Conservation (phyloP, 75 land plant species). For the Azolla pinnata region DNA sequence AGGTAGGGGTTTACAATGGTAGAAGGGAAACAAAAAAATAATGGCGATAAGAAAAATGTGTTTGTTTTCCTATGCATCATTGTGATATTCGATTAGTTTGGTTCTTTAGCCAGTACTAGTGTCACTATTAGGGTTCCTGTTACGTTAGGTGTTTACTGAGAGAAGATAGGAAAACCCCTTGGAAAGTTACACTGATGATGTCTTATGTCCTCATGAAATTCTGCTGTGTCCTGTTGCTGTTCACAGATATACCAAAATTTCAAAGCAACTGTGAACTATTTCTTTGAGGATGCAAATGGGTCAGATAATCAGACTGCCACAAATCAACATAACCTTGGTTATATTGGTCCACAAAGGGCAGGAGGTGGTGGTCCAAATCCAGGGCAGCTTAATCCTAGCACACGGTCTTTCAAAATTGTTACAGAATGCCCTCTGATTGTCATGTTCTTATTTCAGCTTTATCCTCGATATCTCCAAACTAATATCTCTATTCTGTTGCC, state of each 20-base stretch:
- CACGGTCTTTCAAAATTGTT: conserved; percentile 89
- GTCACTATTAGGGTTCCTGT: no score
- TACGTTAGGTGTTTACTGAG: no score
- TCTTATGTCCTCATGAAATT: no score
- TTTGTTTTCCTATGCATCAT: no score
- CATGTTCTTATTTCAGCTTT: conserved; percentile 93
- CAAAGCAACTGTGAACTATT: conserved; percentile 61
- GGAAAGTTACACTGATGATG: no score
- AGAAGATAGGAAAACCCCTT: no score
- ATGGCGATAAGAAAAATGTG: no score
- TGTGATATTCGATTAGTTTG: no score
- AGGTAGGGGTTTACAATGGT: no score
- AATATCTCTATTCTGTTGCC: conserved; percentile 88
- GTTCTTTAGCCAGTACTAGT: no score
- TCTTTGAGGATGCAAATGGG: conserved; percentile 55
- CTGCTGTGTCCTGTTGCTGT: no score
- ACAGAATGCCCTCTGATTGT: conserved; percentile 97
- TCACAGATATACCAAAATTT: conserved; percentile 85
- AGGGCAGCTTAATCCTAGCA: conserved; percentile 81
- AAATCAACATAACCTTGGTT: conserved; percentile 32
- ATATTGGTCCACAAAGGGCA: conserved; percentile 47
- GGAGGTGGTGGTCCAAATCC: conserved; percentile 35
- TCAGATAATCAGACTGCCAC: conserved; percentile 42
- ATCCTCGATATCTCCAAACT: conserved; percentile 75
- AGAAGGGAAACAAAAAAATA: no score